Conservation (phyloP, 2,329 filamentous ascomycete species). For the Hirsutella thompsonii region DNA sequence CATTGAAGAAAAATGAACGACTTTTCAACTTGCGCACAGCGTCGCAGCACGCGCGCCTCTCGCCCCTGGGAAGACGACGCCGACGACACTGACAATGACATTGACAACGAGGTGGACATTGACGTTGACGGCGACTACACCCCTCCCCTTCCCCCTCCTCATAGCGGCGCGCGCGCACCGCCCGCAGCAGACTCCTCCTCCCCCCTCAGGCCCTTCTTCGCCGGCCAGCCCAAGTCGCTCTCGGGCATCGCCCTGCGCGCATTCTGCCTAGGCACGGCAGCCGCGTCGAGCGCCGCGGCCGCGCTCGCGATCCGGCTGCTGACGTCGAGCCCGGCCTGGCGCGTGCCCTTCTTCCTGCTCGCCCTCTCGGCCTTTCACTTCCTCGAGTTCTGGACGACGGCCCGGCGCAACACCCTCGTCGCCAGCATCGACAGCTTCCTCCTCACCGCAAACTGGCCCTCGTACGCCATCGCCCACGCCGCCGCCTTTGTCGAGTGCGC, state of each 20-base stretch:
- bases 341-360: slow-evolving; percentile 51
- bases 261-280: slow-evolving; percentile 36
- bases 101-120: no score
- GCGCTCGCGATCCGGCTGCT: slow-evolving; percentile 19
- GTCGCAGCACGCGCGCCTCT: no score
- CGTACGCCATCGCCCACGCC: slow-evolving; percentile 73
- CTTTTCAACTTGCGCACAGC: no score
- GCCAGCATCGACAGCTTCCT: slow-evolving; percentile 69
- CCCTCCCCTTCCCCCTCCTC: neutral
- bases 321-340: slow-evolving; percentile 40
- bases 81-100: no score
- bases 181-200: neutral
- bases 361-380: slow-evolving; percentile 80
- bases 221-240: slow-evolving; percentile 41
- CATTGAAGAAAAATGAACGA: no score
- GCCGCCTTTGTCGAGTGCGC: slow-evolving; percentile 63
- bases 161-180: neutral
- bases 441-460: slow-evolving; percentile 69
- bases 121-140: no score
- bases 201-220: slow-evolving; percentile 21
- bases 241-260: slow-evolving; percentile 45
- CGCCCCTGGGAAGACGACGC: no score
- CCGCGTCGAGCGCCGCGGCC: slow-evolving; percentile 22
- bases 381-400: slow-evolving; percentile 89
- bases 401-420: slow-evolving; percentile 64